A percentile compares a stretch with the other conserved stretches of the same genome.
Evolutionary conservation across 169 alveolate species (phyloP).

Genomic region (Amoebophrya sp.): DNA sequence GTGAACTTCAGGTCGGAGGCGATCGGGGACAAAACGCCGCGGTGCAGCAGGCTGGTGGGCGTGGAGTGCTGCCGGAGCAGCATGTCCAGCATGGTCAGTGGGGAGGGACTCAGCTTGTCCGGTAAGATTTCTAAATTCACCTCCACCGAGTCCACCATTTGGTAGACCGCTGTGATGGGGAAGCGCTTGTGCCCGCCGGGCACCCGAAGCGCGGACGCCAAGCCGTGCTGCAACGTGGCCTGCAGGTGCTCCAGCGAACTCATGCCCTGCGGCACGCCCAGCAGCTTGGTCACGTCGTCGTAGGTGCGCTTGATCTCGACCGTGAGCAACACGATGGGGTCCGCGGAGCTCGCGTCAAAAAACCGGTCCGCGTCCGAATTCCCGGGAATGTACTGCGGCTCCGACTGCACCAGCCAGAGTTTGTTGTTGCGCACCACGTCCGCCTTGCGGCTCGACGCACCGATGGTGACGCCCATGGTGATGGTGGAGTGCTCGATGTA

Average conservation of each 20-base stretch:
- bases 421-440: conserved; percentile 6
- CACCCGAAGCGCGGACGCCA: not conserved
- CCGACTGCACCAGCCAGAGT: not conserved
- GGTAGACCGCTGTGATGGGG: not conserved
- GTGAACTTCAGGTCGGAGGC: not conserved
- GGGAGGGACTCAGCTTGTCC: not conserved
- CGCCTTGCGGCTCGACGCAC: not conserved
- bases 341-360: not conserved
- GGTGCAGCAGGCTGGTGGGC: not conserved
- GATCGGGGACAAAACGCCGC: not conserved
- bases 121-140: not conserved
- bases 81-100: not conserved
- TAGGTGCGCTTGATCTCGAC: not conserved
- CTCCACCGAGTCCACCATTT: not conserved
- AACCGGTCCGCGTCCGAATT: not conserved
- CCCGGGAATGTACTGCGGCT: not conserved
- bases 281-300: not conserved
- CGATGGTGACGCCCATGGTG: not conserved
- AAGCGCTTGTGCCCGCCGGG: not conserved
- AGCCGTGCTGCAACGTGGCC: not conserved
- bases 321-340: conserved; percentile 7
- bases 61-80: not conserved
- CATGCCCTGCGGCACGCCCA: not conserved
- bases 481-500: not conserved
- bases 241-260: conserved; percentile 6